A percentile compares a stretch with the other conserved stretches of the same genome.
Evolutionary conservation across 352 stramenopile species (phyloP).

Genomic region (Globisporangium barbulae): DNA sequence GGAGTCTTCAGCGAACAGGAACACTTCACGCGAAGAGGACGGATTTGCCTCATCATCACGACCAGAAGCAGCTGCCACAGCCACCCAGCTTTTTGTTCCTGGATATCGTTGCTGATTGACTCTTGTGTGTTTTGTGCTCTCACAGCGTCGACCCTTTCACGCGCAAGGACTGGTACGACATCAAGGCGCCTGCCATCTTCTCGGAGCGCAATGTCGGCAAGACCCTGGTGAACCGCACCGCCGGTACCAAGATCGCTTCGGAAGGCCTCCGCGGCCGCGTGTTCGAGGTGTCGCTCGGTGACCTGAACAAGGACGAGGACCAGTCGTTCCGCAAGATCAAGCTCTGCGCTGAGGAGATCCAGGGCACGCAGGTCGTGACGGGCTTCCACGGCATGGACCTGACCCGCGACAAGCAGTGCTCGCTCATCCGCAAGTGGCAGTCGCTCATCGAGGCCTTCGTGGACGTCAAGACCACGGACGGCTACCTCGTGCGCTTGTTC

Average conservation of each 20-base stretch:
- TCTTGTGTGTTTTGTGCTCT: constrained; percentile 9
- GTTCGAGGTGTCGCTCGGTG: constrained; percentile 98
- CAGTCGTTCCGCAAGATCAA: constrained; percentile 99
- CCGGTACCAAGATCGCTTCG: constrained; percentile 96
- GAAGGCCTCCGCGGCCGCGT: constrained; percentile 98
- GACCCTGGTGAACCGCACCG: constrained; percentile 98
- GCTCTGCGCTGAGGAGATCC: constrained; percentile 98
- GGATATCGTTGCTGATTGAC: constrained; percentile 10
- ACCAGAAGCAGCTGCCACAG: neutral
- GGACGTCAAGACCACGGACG: constrained; percentile 99
- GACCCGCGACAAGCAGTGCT: constrained; percentile 99
- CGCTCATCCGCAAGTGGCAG: constrained; percentile 99
- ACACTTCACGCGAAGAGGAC: neutral
- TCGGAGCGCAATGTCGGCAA: constrained; percentile 96
- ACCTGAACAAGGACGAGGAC: constrained; percentile 99
- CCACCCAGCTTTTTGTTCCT: neutral
- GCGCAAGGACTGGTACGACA: constrained; percentile 97
- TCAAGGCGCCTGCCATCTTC: constrained; percentile 99
- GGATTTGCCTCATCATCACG: neutral
- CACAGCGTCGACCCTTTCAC: constrained; percentile 96
- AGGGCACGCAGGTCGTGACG: constrained; percentile 84
- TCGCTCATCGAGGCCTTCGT: constrained; percentile 99
- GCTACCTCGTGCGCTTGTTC: constrained; percentile 99
- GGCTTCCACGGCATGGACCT: constrained; percentile 93
- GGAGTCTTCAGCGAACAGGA: neutral